Evolutionary conservation across 106 monocot genomes (phyloP).

Genomic region (Triglochin maritima): DNA sequence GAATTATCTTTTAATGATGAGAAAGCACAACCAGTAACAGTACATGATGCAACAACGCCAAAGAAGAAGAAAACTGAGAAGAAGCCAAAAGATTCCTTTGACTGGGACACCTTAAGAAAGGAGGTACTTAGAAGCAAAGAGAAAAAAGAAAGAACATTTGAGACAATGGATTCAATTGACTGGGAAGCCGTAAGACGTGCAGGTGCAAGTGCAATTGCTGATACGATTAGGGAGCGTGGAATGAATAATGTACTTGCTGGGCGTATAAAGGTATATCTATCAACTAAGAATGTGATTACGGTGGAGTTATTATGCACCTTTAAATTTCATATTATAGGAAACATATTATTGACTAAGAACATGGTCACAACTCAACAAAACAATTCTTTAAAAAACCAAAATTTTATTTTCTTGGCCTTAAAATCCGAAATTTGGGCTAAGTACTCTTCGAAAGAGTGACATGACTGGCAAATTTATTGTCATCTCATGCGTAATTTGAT

Average conservation of each 20-base stretch:
- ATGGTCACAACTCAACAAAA: too few species aligned
- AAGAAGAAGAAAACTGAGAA: constrained; percentile 2
- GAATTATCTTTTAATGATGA: constrained; percentile 1
- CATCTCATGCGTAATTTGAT: too few species aligned
- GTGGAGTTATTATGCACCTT: background rate
- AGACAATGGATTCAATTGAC: constrained; percentile 51
- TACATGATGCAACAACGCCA: background rate
- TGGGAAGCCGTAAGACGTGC: constrained; percentile 67
- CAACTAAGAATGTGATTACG: background rate
- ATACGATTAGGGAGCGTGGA: constrained; percentile 59
- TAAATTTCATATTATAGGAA: too few species aligned
- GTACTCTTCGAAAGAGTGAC: too few species aligned
- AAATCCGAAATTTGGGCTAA: too few species aligned
- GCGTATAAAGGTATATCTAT: constrained; percentile 56
- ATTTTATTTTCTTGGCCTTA: too few species aligned
- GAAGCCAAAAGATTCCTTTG: constrained; percentile 6
- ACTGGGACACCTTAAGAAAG: constrained; percentile 35
- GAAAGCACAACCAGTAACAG: background rate
- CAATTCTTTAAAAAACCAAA: too few species aligned
- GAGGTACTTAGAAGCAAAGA: constrained; percentile 1
- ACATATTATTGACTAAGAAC: too few species aligned
- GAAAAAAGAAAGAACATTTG: constrained; percentile 19
- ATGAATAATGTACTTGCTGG: constrained; percentile 62
- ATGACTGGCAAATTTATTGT: too few species aligned
- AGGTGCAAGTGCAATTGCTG: constrained; percentile 40